A percentile compares a stretch with the other conserved stretches of the same genome.
These are phyloP conservation scores for Apiospora saccharicola DNA, from an alignment of 2,329 filamentous ascomycete species.

Conservation along the genomic window DNA sequence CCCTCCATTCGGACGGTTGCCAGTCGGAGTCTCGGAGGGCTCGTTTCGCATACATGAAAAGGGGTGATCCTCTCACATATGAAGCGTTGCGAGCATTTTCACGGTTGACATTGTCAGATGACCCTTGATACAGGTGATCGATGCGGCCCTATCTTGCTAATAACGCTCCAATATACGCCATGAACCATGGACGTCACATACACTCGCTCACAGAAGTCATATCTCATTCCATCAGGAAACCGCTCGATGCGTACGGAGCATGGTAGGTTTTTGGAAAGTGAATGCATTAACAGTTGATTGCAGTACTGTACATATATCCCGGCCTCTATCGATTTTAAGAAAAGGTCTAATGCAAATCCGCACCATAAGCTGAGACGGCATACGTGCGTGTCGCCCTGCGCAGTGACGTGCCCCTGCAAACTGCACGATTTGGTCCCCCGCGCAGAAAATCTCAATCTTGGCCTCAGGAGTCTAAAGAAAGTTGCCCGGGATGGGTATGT, in stretches of 20 bases:
- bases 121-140: too few relatives aligned
- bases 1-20: too few relatives aligned
- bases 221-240: neutral
- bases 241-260: neutral
- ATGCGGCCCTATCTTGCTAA: too few relatives aligned
- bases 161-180: neutral
- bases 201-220: neutral
- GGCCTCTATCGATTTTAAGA: neutral
- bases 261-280: neutral
- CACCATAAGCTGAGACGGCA: constrained; percentile 1
- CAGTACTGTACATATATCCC: constrained; percentile 8
- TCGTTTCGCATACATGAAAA: too few relatives aligned
- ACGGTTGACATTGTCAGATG: too few relatives aligned
- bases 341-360: neutral
- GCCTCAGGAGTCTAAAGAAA: neutral
- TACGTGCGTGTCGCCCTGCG: neutral
- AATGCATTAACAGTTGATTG: constrained; percentile 11
- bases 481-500: neutral
- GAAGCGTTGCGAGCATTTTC: too few relatives aligned
- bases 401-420: neutral
- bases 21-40: too few relatives aligned
- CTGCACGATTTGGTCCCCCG: neutral
- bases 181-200: neutral
- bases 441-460: neutral
- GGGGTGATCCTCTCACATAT: too few relatives aligned